A percentile compares a stretch with the other conserved stretches of the same genome.
Evolutionary conservation across 23 red algal genomes (phyloP).

Genomic region (Gracilariopsis chorda): DNA sequence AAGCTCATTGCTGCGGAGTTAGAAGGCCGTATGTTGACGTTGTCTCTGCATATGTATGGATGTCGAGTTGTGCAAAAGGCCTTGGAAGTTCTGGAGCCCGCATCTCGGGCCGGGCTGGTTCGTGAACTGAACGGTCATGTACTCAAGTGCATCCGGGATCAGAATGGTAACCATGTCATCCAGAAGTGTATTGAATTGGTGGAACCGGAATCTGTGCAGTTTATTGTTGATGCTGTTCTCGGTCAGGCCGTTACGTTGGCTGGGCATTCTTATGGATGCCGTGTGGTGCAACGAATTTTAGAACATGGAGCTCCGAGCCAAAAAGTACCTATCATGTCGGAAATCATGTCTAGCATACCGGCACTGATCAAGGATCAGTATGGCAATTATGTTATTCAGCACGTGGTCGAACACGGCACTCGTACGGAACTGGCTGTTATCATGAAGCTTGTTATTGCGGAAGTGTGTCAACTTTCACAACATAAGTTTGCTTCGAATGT

Average conservation of each 20-base stretch:
- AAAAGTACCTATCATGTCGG: conserved; percentile 84
- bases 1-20: conserved; percentile 78
- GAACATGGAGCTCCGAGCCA: conserved; percentile 81
- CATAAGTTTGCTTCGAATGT: conserved; percentile 99
- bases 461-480: conserved; percentile 78
- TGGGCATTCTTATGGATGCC: conserved; percentile 97
- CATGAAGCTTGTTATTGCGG: conserved; percentile 70
- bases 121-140: conserved; percentile 96
- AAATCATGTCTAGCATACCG: conserved; percentile 83
- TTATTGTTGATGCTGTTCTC: conserved; percentile 87
- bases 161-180: conserved; percentile 99
- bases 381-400: conserved; percentile 97
- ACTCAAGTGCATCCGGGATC: conserved; percentile 97
- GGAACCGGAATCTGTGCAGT: conserved; percentile 78
- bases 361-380: conserved; percentile 93
- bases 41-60: conserved; percentile 99
- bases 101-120: conserved; percentile 61
- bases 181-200: conserved; percentile 98
- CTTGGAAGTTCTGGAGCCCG: conserved; percentile 81
- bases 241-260: conserved; percentile 91
- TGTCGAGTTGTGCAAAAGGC: conserved; percentile 99
- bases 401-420: conserved; percentile 88
- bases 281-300: conserved; percentile 94
- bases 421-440: conserved; percentile 71
- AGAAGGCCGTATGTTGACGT: conserved; percentile 81